Percentiles rank a stretch among this genome's conserved stretches.
phyloP scores from a whole-genome alignment of 441 rosid species.

The Mallotus repandus region DNA sequence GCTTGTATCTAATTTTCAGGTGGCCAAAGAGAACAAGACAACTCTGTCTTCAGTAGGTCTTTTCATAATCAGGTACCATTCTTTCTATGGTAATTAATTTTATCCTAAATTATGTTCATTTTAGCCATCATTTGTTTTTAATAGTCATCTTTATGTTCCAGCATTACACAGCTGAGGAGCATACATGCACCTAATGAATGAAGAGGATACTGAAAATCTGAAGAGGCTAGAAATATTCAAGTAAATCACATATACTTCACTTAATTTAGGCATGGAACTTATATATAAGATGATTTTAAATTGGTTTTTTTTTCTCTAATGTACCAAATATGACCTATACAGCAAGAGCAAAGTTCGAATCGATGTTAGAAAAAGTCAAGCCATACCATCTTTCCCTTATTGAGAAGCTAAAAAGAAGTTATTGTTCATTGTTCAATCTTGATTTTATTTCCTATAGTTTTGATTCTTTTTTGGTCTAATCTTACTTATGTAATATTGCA shows the following conservation, averaged over 20 bases:
- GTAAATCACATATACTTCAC: constrained; percentile 30
- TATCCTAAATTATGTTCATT: not conserved
- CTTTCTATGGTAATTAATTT: constrained; percentile 57
- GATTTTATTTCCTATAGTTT: too few relatives aligned
- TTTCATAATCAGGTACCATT: constrained; percentile 81
- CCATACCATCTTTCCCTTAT: too few relatives aligned
- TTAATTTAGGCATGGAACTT: not conserved
- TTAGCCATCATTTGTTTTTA: not conserved
- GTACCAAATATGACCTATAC: too few relatives aligned
- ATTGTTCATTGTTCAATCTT: too few relatives aligned
- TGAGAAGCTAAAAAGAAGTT: too few relatives aligned
- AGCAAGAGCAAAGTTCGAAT: too few relatives aligned
- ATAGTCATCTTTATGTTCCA: constrained; percentile 21
- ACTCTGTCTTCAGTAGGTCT: constrained; percentile 75
- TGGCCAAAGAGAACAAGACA: constrained; percentile 65
- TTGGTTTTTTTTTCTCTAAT: not conserved
- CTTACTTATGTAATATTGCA: too few relatives aligned
- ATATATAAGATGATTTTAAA: not conserved
- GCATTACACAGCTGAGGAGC: constrained; percentile 74
- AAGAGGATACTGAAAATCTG: constrained; percentile 71
- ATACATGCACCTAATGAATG: constrained; percentile 73
- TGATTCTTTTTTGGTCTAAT: too few relatives aligned
- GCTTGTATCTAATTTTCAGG: constrained; percentile 32
- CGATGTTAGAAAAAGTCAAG: too few relatives aligned
- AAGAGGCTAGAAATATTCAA: constrained; percentile 81